phyloP scores from a whole-genome alignment of 2,329 filamentous ascomycete species.

The Berkeleyomyces basicola region DNA sequence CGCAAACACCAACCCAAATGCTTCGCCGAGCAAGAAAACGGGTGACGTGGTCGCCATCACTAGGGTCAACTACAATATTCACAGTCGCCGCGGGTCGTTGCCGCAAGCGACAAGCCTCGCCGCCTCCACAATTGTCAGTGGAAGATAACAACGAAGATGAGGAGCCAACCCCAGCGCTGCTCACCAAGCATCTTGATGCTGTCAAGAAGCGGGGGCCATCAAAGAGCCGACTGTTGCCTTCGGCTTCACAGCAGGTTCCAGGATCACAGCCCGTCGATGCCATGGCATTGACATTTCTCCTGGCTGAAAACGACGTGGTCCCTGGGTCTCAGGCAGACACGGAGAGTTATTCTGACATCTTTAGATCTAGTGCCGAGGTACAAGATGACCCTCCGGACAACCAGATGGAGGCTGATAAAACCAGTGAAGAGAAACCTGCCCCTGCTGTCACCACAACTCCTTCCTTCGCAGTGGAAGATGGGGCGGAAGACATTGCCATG shows the following conservation, averaged over 20 bases:
- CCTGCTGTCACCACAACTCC: background rate
- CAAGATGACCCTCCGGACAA: constrained; percentile 2
- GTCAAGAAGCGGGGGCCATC: background rate
- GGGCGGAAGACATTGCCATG: constrained; percentile 1
- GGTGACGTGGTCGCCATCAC: constrained; percentile 24
- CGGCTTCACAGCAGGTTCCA: constrained; percentile 25
- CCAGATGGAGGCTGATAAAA: constrained; percentile 3
- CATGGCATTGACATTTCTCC: constrained; percentile 33
- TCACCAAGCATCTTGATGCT: constrained; percentile 8
- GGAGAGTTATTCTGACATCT: constrained; percentile 7
- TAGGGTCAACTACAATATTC: constrained; percentile 9
- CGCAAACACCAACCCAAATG: background rate
- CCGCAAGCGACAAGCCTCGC: constrained; percentile 4
- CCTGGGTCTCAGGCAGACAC: constrained; percentile 8
- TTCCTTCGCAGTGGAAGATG: background rate
- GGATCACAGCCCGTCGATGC: constrained; percentile 27
- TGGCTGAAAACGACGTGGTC: constrained; percentile 24
- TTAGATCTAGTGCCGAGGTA: constrained; percentile 1
- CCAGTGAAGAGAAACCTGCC: constrained; percentile 2
- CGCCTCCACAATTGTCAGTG: background rate
- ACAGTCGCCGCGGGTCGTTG: constrained; percentile 3
- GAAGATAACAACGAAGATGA: background rate
- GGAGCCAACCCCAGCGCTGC: constrained; percentile 15
- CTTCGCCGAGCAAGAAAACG: constrained; percentile 16
- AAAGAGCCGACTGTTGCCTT: constrained; percentile 22